Evolutionary conservation across 352 stramenopile species (phyloP).

Genomic region (Pythium brassicae): DNA sequence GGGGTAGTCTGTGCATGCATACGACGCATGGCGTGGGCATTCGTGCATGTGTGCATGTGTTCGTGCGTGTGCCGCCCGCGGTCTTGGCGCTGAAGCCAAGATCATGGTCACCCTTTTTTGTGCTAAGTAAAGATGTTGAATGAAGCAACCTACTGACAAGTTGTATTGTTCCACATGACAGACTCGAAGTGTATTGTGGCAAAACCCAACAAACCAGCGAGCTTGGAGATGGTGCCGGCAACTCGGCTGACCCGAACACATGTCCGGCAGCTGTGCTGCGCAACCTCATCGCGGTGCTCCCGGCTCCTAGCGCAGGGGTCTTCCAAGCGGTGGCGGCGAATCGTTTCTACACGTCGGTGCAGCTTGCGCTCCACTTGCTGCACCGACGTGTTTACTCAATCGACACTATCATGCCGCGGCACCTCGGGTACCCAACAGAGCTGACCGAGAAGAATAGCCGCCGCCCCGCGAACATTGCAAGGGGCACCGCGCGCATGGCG

Average conservation of each 20-base stretch:
- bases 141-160: background rate
- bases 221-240: too few species aligned
- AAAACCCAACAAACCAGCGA: background rate
- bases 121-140: background rate
- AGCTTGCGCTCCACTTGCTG: background rate
- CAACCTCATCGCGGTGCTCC: background rate
- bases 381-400: background rate
- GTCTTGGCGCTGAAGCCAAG: background rate
- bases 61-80: background rate
- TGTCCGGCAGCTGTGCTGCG: background rate
- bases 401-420: background rate
- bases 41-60: background rate
- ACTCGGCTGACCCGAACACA: too few species aligned
- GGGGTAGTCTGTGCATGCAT: background rate
- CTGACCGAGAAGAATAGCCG: background rate
- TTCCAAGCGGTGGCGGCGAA: background rate
- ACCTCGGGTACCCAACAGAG: background rate
- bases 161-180: background rate
- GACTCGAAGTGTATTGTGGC: background rate
- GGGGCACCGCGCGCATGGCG: background rate
- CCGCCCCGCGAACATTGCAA: background rate
- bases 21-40: background rate
- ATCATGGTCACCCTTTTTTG: background rate
- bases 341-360: background rate
- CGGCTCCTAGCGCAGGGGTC: background rate